Base-by-base conservation (phyloP, 2,329 filamentous ascomycete genomes). In the Escovopsis sp. region DNA sequence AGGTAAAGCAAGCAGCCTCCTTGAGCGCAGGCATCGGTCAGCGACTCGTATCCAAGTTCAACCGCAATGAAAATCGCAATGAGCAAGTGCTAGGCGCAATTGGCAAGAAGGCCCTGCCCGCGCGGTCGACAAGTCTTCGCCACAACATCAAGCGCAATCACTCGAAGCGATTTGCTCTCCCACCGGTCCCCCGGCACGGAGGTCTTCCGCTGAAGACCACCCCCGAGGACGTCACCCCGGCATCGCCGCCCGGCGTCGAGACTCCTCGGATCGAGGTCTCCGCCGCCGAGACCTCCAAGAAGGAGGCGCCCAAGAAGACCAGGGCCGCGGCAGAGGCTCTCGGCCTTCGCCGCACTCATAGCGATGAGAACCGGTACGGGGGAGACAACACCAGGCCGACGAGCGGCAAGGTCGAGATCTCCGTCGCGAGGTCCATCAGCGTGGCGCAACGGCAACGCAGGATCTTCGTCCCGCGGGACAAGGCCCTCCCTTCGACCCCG, bases 351-450 rank as follows among this genome's bases (percentile, higher is more conserved):
- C 34, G 16, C 36, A 27, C 3, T 26, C 30, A 16, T 27, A 38
- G 14, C 23, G 25, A 2, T 16, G 27, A 16, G 17, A 13, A 16
- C 10, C n/a, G n/a, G n/a, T n/a, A n/a, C n/a, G n/a, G n/a, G n/a
- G 34, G 48, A 15, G 40, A 46, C 7, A 43, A 45, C 11, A 37
- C 43, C 14, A 44, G 47, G 16, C 61, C 57, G 6, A 52, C 70
- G 12, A 31, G 39, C 25, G 64, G 64, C 30, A 70, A 74, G 2
- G 73, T 76, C 4, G 70, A 79, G 51, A 63, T 77, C 31, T 79
- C 74, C 2, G 79, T 81, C 44, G 76, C 76, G 0, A 63, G 77
- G 2, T 75, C 80, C 50, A 78, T 81, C 43, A 77, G 70, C 43
- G 60, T 80, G 18, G 77, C 73, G 11, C 59, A 68, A 11, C 65